phyloP scores from a whole-genome alignment of 1,284 basidiomycete species.

The Schizophyllum commune region DNA sequence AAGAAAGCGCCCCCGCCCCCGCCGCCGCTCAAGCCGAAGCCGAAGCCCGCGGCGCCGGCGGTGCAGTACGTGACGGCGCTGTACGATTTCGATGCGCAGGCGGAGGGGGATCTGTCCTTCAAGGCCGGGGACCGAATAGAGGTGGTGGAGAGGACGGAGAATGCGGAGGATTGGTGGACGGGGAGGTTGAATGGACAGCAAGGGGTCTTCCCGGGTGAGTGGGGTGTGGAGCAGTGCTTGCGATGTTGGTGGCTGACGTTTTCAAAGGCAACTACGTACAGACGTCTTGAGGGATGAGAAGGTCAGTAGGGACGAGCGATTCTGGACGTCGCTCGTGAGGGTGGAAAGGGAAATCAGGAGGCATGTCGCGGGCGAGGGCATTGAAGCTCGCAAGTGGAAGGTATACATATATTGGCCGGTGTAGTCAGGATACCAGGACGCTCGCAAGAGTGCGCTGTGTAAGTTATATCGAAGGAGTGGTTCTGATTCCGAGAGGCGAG shows the following conservation, averaged over 20 bases:
- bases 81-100: constrained; percentile 92
- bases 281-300: constrained; percentile 23
- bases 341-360: too few species aligned
- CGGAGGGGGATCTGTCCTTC: constrained; percentile 92
- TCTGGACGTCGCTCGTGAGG: too few species aligned
- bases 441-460: too few species aligned
- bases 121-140: constrained; percentile 91
- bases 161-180: constrained; percentile 97
- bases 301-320: too few species aligned
- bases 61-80: constrained; percentile 84
- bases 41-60: constrained; percentile 43
- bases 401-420: background rate
- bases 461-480: too few species aligned
- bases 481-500: too few species aligned
- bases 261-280: constrained; percentile 46
- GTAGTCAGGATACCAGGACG: too few species aligned
- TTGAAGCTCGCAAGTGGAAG: too few species aligned
- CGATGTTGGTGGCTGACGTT: constrained; percentile 5
- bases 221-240: background rate
- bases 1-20: constrained; percentile 88
- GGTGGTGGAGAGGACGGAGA: constrained; percentile 79
- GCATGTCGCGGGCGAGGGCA: too few species aligned
- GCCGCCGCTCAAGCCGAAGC: constrained; percentile 83
- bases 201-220: constrained; percentile 89
- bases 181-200: constrained; percentile 78